Evolutionary conservation across 345 rosid species (phyloP).

Genomic region (Melastoma malabathricum): DNA sequence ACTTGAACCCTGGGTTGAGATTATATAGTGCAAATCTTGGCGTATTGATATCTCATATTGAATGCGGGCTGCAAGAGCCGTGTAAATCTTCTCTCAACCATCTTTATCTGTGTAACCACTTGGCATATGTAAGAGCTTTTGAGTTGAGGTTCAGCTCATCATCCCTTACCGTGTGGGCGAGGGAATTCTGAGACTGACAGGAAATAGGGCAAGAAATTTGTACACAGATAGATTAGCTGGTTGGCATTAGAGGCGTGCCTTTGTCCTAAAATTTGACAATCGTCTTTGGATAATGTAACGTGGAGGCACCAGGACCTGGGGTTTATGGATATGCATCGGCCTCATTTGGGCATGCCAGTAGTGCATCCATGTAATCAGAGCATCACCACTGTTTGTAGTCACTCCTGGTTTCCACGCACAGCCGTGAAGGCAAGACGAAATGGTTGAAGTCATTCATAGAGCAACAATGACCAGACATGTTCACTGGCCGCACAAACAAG

Average conservation of each 20-base stretch:
- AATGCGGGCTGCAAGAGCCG: conserved; percentile 3
- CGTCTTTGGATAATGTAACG: background rate
- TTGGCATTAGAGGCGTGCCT: background rate
- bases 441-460: background rate
- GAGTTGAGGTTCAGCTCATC: background rate
- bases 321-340: background rate
- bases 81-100: conserved; percentile 4
- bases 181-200: background rate
- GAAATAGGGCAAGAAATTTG: too few relatives aligned
- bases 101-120: conserved; percentile 1
- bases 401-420: background rate
- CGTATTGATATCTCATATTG: background rate
- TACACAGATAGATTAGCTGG: background rate
- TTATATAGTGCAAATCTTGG: background rate
- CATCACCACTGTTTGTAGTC: background rate
- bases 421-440: background rate
- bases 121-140: conserved; percentile 5
- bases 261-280: background rate
- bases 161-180: background rate
- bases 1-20: background rate
- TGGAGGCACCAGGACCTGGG: conserved; percentile 2
- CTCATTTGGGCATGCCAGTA: background rate
- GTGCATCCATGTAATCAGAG: background rate
- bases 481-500: too few relatives aligned
- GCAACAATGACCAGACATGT: too few relatives aligned